Evolutionary conservation across 495 filamentous ascomycete genomes (phyloP).

Genomic region (Neurospora tetraspora): DNA sequence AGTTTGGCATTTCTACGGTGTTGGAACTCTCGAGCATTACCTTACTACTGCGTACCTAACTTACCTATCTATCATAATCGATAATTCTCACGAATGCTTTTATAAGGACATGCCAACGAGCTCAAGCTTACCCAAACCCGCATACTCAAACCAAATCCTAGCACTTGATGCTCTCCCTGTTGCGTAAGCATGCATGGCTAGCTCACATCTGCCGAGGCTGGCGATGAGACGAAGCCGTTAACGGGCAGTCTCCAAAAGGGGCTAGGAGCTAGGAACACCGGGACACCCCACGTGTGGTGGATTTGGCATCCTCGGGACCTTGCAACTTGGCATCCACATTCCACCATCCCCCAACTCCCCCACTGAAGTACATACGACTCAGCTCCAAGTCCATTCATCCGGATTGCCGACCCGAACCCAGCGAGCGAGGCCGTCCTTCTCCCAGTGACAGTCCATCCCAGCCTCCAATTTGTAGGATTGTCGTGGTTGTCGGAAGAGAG

Average conservation of each 20-base stretch:
- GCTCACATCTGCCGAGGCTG: background rate
- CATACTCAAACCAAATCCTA: background rate
- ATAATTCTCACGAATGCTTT: background rate
- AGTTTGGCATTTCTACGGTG: background rate
- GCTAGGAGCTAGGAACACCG: background rate
- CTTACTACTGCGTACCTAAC: background rate
- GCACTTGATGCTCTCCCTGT: background rate
- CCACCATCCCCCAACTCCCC: background rate
- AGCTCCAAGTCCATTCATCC: slow-evolving; percentile 19
- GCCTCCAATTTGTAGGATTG: background rate
- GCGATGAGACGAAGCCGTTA: background rate
- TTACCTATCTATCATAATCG: background rate
- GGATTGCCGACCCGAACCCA: slow-evolving; percentile 14
- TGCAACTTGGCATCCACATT: background rate
- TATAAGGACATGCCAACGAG: background rate
- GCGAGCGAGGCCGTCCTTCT: too few species aligned
- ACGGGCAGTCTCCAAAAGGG: background rate
- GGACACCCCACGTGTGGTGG: background rate
- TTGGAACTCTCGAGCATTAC: background rate
- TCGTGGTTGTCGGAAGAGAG: background rate
- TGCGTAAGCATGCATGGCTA: background rate
- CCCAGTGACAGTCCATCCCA: background rate
- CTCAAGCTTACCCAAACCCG: background rate
- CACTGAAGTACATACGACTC: background rate
- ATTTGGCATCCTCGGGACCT: background rate